phyloP scores from a whole-genome alignment of 768 basidiomycete genomes.

The Russula compacta region DNA sequence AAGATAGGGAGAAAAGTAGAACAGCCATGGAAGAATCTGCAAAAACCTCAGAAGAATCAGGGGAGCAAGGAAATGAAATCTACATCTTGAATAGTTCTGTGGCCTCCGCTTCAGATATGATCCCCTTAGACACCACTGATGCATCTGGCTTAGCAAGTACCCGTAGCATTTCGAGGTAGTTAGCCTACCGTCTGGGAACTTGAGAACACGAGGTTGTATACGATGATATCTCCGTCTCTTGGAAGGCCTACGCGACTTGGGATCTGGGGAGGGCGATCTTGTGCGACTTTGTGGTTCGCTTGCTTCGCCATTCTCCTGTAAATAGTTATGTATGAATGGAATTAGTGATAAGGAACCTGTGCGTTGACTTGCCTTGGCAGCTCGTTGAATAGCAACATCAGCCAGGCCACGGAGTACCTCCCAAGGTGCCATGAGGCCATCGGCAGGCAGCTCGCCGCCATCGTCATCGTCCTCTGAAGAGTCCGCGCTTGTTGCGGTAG shows the following conservation, averaged over 20 bases:
- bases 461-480: constrained; percentile 83
- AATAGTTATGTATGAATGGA: neutral
- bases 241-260: constrained; percentile 50
- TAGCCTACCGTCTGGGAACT: constrained; percentile 66
- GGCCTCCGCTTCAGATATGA: constrained; percentile 76
- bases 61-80: constrained; percentile 22
- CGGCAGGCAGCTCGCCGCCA: constrained; percentile 72
- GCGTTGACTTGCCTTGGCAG: constrained; percentile 50
- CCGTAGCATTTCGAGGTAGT: neutral
- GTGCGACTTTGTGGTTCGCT: constrained; percentile 71
- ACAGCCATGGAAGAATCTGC: constrained; percentile 87
- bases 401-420: constrained; percentile 75
- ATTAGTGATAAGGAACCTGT: neutral
- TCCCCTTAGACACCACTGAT: constrained; percentile 74
- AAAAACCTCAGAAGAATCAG: constrained; percentile 16
- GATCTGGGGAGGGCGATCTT: constrained; percentile 62
- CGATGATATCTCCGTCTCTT: constrained; percentile 70
- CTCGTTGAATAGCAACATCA: constrained; percentile 72
- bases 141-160: constrained; percentile 3
- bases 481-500: constrained; percentile 67
- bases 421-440: constrained; percentile 79
- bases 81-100: constrained; percentile 81
- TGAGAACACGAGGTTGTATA: constrained; percentile 44
- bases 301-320: constrained; percentile 66
- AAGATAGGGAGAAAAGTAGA: constrained; percentile 87